These are phyloP conservation scores for Miscanthus lutarioriparius DNA, from an alignment of 176 grass and related monocot genomes.

Conservation along the genomic window DNA sequence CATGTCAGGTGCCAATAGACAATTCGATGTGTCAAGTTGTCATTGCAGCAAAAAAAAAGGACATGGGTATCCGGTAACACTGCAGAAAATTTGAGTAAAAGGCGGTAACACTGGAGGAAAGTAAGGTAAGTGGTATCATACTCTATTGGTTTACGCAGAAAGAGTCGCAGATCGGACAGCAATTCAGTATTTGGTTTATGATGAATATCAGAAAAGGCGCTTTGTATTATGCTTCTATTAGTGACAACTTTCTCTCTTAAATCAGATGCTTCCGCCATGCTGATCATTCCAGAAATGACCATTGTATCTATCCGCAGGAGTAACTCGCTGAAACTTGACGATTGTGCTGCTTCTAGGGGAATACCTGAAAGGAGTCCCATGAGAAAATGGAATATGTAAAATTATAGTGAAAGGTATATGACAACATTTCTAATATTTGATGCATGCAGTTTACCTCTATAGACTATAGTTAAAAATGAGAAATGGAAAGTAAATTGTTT, in stretches of 20 bases:
- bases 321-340: conserved; percentile 44
- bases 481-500: not conserved
- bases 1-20: not conserved
- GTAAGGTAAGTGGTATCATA: conserved; percentile 22
- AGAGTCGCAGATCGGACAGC: conserved; percentile 40
- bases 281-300: conserved; percentile 46
- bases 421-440: not conserved
- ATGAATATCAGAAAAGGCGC: conserved; percentile 34
- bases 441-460: not conserved
- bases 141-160: conserved; percentile 48
- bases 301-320: conserved; percentile 56
- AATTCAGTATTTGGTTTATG: conserved; percentile 47
- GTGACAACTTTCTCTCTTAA: conserved; percentile 53
- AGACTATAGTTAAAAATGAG: not conserved
- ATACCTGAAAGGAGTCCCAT: conserved; percentile 28
- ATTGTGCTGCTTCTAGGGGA: not conserved
- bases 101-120: not conserved
- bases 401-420: not conserved
- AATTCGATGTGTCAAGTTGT: not conserved
- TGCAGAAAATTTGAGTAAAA: not conserved
- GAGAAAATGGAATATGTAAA: conserved; percentile 6
- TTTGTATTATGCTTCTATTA: conserved; percentile 35
- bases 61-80: not conserved
- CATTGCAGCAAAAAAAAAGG: not conserved
- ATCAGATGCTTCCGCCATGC: conserved; percentile 44